Conservation (phyloP, 2,329 filamentous ascomycete species). For the Drechslera avenae region DNA sequence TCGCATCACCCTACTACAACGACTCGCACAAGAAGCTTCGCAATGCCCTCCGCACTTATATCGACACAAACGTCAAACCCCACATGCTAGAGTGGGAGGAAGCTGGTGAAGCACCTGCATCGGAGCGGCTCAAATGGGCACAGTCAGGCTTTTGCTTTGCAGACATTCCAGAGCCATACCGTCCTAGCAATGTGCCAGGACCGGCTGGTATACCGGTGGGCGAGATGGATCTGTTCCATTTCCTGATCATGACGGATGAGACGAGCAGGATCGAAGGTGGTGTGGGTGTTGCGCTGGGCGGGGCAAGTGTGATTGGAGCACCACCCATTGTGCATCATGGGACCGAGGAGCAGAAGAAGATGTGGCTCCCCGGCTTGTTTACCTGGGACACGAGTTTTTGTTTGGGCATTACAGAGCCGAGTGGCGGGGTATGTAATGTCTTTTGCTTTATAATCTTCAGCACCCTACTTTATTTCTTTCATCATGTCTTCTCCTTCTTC, state of each 20-base stretch:
- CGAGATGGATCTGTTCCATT: slow-evolving; percentile 48
- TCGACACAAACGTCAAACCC: slow-evolving; percentile 64
- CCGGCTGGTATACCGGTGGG: slow-evolving; percentile 46
- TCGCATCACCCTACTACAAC: slow-evolving; percentile 67
- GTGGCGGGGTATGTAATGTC: slow-evolving; percentile 48
- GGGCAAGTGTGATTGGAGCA: slow-evolving; percentile 66
- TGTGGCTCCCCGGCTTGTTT: slow-evolving; percentile 65
- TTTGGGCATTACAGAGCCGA: slow-evolving; percentile 68
- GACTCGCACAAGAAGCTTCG: slow-evolving; percentile 65
- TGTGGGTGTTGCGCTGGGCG: slow-evolving; percentile 62
- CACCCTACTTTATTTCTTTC: not conserved
- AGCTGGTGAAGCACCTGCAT: slow-evolving; percentile 54
- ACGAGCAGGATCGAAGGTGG: slow-evolving; percentile 61
- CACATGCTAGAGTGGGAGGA: slow-evolving; percentile 68
- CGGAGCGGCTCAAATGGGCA: slow-evolving; percentile 50
- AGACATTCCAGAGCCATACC: slow-evolving; percentile 53
- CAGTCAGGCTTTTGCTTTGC: slow-evolving; percentile 51
- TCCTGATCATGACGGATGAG: slow-evolving; percentile 62
- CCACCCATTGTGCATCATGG: slow-evolving; percentile 69
- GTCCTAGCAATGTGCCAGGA: slow-evolving; percentile 47
- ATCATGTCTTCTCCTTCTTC: not conserved
- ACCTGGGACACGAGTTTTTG: slow-evolving; percentile 65
- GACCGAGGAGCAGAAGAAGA: slow-evolving; percentile 62
- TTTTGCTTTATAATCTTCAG: not conserved
- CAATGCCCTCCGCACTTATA: slow-evolving; percentile 61